phyloP scores from a whole-genome alignment of 768 basidiomycete species.

The Kwoniella sp. region DNA sequence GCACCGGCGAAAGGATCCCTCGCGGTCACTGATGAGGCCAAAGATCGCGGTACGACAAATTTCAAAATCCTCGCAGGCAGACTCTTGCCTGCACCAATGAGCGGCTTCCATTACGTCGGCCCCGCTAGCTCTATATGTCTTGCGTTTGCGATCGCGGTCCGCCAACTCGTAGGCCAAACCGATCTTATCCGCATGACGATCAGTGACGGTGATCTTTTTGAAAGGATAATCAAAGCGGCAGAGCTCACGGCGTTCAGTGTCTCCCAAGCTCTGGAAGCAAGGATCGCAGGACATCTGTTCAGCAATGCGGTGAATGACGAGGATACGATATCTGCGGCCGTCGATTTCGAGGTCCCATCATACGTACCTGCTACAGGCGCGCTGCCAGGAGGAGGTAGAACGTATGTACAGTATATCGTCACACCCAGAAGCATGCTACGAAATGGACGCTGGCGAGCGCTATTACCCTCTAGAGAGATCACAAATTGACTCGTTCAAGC shows the following conservation, averaged over 20 bases:
- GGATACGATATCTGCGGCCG: too few species aligned
- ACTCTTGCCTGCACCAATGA: conserved; percentile 22
- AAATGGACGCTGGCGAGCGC: background rate
- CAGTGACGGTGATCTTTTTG: conserved; percentile 9
- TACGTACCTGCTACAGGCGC: too few species aligned
- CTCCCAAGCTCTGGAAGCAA: conserved; percentile 22
- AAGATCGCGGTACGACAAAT: too few species aligned
- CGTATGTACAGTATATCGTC: too few species aligned
- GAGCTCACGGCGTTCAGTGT: conserved; percentile 21
- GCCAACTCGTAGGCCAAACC: conserved; percentile 11
- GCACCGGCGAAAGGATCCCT: too few species aligned
- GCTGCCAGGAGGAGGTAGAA: too few species aligned
- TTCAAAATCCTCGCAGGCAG: conserved; percentile 21
- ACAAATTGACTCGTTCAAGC: conserved; percentile 16
- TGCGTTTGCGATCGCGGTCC: conserved; percentile 18
- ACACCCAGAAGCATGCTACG: background rate
- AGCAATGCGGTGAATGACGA: conserved; percentile 14
- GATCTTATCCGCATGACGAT: conserved; percentile 11
- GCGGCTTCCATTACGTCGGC: conserved; percentile 30
- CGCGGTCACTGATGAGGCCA: too few species aligned
- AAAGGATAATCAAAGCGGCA: conserved; percentile 16
- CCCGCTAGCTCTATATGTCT: conserved; percentile 13
- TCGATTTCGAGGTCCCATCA: background rate
- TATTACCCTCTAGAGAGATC: conserved; percentile 1
- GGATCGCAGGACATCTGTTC: conserved; percentile 19